These are phyloP conservation scores for Xylariales sp. DNA, from an alignment of 2,329 filamentous ascomycete genomes.

Conservation along the genomic window DNA sequence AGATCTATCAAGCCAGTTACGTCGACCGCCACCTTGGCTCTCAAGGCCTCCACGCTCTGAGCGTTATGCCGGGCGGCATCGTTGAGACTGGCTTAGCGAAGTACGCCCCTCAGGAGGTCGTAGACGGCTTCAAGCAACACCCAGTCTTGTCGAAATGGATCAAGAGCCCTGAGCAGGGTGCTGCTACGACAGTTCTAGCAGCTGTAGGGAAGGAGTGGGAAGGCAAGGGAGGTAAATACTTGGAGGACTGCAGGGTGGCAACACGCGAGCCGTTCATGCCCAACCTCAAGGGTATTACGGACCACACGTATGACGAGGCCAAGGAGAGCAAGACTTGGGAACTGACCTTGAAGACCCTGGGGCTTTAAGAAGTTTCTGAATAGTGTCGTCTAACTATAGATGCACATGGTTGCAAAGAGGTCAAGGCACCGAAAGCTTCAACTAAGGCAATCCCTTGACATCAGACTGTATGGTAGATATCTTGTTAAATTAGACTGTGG, in stretches of 20 bases:
- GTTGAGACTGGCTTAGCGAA: constrained; percentile 25
- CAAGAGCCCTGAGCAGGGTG: constrained; percentile 53
- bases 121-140: too few relatives aligned
- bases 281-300: constrained; percentile 13
- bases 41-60: constrained; percentile 54
- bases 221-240: constrained; percentile 35
- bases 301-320: constrained; percentile 27
- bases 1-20: constrained; percentile 60
- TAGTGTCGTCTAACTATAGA: too few relatives aligned
- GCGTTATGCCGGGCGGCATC: constrained; percentile 38
- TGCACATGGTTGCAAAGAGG: too few relatives aligned
- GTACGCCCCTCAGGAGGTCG: constrained; percentile 21
- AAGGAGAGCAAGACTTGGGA: constrained; percentile 32
- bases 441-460: too few relatives aligned
- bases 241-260: constrained; percentile 31
- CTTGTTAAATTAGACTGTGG: too few relatives aligned
- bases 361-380: too few relatives aligned
- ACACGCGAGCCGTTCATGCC: neutral
- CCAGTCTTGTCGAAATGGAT: neutral
- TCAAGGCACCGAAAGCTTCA: too few relatives aligned
- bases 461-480: too few relatives aligned
- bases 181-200: constrained; percentile 55
- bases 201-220: constrained; percentile 52
- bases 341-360: constrained; percentile 7
- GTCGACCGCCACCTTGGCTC: constrained; percentile 58